Evolutionary conservation across 31 red algal genomes (phyloP), one percentile per base, ranked within the genome.

Genomic region (Porphyra umbilicalis): DNA sequence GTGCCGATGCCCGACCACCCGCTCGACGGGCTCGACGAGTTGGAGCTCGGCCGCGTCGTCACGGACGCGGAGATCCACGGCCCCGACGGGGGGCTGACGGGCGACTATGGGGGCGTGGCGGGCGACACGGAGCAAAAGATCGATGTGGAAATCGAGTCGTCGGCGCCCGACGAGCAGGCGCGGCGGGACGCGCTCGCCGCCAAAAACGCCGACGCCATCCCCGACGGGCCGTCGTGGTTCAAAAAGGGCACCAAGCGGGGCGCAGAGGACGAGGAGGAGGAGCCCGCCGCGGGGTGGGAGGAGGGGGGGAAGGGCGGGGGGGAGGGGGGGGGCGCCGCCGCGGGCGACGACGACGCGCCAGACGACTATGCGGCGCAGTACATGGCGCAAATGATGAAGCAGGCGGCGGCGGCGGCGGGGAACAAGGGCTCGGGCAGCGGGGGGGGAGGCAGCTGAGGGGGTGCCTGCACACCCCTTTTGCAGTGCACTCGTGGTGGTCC

Each of bases 1-100:
- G 34, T 40, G 38, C 35, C 34, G 75, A 75, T 82, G 35, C 81
- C 81, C 35, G 35, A 15, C 34, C 81, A 82, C 36, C 81, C 81
- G 16, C 75, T 82, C 33, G 81, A 82, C 35, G 81, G 81, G 5
- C 25, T 82, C 37, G 81, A 82, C 36, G 34, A 68, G 25, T 68
- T 35, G 8, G 68, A 82, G 38, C 38, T 82, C 29, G 81, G 81
- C 8, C 35, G 35, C 11, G 75, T 82, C 75, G 38, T 82, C 25
- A 40, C 81, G 35, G 81, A 82, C 20, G 57, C 57, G 57, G 57
- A 71, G 57, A 2, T 71, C 25, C 57, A 71, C 30, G 57, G 57
- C 25, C 57, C 57, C 57, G 57, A 71, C 57, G 57, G 57, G 11
- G 57, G 57, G 6, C 57, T 71, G 25, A 71, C 57, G 25, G 57